phyloP scores from a whole-genome alignment of 2,329 filamentous ascomycete species.

The Apiospora hydei region DNA sequence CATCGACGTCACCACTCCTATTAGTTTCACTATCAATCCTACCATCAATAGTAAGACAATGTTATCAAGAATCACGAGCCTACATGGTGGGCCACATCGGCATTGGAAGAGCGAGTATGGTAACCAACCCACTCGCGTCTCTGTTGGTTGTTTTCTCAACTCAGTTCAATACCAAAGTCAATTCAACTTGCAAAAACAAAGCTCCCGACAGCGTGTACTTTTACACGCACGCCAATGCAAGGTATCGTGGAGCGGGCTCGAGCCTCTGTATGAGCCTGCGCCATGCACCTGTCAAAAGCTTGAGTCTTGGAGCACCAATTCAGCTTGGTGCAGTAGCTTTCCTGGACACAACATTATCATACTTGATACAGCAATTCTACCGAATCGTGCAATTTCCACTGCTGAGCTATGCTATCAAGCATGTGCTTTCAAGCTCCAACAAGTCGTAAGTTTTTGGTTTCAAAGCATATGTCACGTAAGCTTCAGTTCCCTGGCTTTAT shows the following conservation, averaged over 20 bases:
- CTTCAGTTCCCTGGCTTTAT: not conserved
- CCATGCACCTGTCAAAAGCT: not conserved
- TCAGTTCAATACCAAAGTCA: not conserved
- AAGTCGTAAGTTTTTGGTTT: not conserved
- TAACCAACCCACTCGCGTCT: not conserved
- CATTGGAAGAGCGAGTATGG: not conserved
- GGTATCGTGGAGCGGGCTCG: not conserved
- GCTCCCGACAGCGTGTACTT: not conserved
- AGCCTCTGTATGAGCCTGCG: not conserved
- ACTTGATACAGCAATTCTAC: not conserved
- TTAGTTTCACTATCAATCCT: too few relatives aligned
- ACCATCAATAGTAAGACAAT: not conserved
- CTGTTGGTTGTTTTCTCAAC: not conserved
- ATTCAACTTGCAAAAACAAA: not conserved
- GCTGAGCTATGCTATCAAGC: not conserved
- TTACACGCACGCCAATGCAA: slow-evolving; percentile 3
- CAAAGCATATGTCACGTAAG: not conserved
- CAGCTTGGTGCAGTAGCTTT: not conserved
- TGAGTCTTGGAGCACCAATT: not conserved
- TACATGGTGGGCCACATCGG: too few relatives aligned
- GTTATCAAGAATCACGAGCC: not conserved
- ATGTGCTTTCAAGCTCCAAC: not conserved
- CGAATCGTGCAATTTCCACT: not conserved
- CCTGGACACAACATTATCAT: not conserved
- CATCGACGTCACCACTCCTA: not conserved